phyloP scores from a whole-genome alignment of 805 yeast genomes.

The Nakazawaea ernobii region DNA sequence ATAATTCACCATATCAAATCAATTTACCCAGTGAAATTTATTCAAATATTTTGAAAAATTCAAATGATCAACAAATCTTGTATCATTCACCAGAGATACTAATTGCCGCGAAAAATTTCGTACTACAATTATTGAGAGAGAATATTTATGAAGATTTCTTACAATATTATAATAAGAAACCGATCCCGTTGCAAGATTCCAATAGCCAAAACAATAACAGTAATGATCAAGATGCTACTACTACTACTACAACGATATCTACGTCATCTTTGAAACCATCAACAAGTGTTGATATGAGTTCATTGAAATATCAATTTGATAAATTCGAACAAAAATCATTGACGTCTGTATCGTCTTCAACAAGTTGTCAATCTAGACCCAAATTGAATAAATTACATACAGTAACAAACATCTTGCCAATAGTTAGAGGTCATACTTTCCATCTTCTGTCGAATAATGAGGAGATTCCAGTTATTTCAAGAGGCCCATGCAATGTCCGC shows the following conservation, averaged over 20 bases:
- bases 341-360: too few species aligned
- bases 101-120: slow-evolving; percentile 25
- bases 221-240: not conserved
- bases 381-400: not conserved
- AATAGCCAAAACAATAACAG: not conserved
- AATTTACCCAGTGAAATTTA: slow-evolving; percentile 38
- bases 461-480: not conserved
- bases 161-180: not conserved
- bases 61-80: slow-evolving; percentile 18
- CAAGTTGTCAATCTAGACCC: too few species aligned
- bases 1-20: slow-evolving; percentile 41
- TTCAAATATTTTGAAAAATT: slow-evolving; percentile 23
- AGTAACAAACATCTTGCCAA: not conserved
- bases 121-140: slow-evolving; percentile 25
- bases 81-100: slow-evolving; percentile 27
- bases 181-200: not conserved
- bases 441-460: not conserved
- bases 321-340: not conserved
- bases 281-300: not conserved
- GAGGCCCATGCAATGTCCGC: slow-evolving; percentile 8
- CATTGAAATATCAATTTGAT: not conserved
- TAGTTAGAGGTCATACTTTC: not conserved
- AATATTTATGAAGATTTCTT: slow-evolving; percentile 25
- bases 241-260: not conserved
- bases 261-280: not conserved